A percentile compares a stretch with the other conserved stretches of the same genome.
Evolutionary conservation across 495 filamentous ascomycete species (phyloP).

Genomic region (Neurospora sp.): DNA sequence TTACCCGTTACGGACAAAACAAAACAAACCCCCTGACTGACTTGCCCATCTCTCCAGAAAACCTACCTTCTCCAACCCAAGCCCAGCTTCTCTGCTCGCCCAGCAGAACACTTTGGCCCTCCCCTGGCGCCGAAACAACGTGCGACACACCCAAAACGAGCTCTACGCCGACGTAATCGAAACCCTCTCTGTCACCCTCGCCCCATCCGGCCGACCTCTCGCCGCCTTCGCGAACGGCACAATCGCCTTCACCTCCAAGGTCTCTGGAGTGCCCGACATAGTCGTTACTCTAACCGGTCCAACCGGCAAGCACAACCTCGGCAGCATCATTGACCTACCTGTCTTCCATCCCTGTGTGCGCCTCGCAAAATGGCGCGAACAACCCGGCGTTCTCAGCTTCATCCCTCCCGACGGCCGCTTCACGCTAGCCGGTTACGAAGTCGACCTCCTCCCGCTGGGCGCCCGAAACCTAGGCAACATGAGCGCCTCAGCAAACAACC

Average conservation of each 20-base stretch:
- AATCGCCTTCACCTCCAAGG: conserved; percentile 88
- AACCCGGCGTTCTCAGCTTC: conserved; percentile 84
- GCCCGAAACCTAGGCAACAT: conserved; percentile 30
- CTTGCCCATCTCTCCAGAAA: conserved; percentile 3
- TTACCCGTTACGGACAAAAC: not conserved
- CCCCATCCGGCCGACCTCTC: conserved; percentile 79
- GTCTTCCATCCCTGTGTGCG: conserved; percentile 96
- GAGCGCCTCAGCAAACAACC: conserved; percentile 34
- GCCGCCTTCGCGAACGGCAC: conserved; percentile 84
- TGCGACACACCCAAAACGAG: conserved; percentile 93
- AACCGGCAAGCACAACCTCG: conserved; percentile 63
- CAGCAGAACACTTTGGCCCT: conserved; percentile 34
- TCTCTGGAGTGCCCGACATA: conserved; percentile 89
- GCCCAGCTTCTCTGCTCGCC: conserved; percentile 23
- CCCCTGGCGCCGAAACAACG: conserved; percentile 85
- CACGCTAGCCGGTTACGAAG: conserved; percentile 87
- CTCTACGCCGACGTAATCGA: conserved; percentile 96
- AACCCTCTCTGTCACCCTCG: conserved; percentile 73
- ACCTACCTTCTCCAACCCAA: conserved; percentile 6
- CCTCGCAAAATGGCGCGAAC: conserved; percentile 72
- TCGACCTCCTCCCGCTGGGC: conserved; percentile 67
- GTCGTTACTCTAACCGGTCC: conserved; percentile 68
- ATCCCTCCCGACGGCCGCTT: conserved; percentile 95
- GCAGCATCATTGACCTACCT: conserved; percentile 67
- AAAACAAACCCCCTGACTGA: not conserved